Base-by-base conservation (phyloP, 176 grass and related monocot species). In the Oryza longistaminata region DNA sequence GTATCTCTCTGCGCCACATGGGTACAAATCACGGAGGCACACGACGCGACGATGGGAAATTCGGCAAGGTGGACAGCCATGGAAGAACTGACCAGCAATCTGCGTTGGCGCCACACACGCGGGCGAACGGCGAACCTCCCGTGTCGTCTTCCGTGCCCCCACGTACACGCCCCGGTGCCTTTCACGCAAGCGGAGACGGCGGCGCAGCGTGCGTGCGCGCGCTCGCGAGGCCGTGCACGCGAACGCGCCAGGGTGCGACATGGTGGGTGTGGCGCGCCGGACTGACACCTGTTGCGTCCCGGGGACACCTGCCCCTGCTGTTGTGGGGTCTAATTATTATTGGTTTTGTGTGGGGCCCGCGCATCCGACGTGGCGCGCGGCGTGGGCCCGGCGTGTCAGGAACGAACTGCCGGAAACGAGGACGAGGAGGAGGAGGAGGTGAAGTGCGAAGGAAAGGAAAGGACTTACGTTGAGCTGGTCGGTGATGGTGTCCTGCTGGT, bases 401-500 rank as follows among this genome's bases (percentile, higher is more conserved):
- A 35, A 35, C 34, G 24, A 31, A 48, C 12, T 17, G 25, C 40
- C 2, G 12, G 9, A 7, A 22, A n/a, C 49, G 15, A 45, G 19
- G 19, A 7, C 49, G 15, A 45, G 9, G 19, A 3, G 6, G 3
- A 24, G 7, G 45, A 40, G 25, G 21, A 6, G 0, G 3, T 33
- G 4, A 17, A 27, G 29, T 0, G 0, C 1, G 14, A 35, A 35
- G 2, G 29, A 31, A 31, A 31, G 29, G 34, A 35, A 35, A 62
- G 16, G 9, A 69, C 83, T 85, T 75, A 98, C 96, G 66, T 89
- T 95, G 90, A 98, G 96, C 84, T 98, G 93, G 29, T 92, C 68
- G 77, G 91, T 66, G 80, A 98, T 22, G 74, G 91, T 91, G 88
- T 98, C 96, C 83, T 98, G 96, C 91, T 98, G 96, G 86, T 91